Conservation (phyloP, 2,329 filamentous ascomycete genomes). For the Paradendryphiella salina region DNA sequence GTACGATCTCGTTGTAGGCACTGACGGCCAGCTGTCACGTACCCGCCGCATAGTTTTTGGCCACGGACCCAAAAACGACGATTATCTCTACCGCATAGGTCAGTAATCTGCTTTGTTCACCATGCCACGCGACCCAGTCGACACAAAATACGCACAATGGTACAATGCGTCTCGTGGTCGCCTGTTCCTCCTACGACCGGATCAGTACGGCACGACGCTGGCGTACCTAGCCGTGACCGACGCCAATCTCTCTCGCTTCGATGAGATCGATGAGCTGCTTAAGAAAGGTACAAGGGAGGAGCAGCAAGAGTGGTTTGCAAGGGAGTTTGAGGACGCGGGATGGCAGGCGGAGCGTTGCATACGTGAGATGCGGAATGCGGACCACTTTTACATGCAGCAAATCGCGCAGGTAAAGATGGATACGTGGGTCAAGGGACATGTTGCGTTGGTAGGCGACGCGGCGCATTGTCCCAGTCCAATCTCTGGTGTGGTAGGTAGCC, state of each 20-base stretch:
- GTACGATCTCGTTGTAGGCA: constrained; percentile 38
- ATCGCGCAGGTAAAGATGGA: constrained; percentile 48
- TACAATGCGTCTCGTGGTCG: constrained; percentile 31
- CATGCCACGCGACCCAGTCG: constrained; percentile 25
- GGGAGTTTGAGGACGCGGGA: constrained; percentile 44
- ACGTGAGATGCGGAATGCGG: constrained; percentile 44
- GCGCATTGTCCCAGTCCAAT: constrained; percentile 45
- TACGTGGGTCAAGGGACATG: constrained; percentile 46
- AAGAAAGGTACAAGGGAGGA: constrained; percentile 20
- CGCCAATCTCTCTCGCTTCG: constrained; percentile 22
- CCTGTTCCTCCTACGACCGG: constrained; percentile 28
- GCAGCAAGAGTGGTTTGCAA: constrained; percentile 30
- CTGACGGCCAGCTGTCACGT: constrained; percentile 39
- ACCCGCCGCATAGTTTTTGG: constrained; percentile 36
- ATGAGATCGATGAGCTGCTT: constrained; percentile 20
- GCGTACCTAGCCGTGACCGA: constrained; percentile 27
- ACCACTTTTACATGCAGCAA: constrained; percentile 53
- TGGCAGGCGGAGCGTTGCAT: constrained; percentile 47
- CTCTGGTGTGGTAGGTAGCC: constrained; percentile 28
- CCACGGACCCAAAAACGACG: constrained; percentile 22
- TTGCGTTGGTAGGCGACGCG: constrained; percentile 48
- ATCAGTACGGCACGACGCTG: constrained; percentile 27
- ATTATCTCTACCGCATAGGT: constrained; percentile 30
- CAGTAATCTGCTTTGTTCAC: constrained; percentile 40
- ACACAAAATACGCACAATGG: constrained; percentile 33